Conservation (phyloP, 2,329 filamentous ascomycete genomes). For the Ophiostoma piceae region DNA sequence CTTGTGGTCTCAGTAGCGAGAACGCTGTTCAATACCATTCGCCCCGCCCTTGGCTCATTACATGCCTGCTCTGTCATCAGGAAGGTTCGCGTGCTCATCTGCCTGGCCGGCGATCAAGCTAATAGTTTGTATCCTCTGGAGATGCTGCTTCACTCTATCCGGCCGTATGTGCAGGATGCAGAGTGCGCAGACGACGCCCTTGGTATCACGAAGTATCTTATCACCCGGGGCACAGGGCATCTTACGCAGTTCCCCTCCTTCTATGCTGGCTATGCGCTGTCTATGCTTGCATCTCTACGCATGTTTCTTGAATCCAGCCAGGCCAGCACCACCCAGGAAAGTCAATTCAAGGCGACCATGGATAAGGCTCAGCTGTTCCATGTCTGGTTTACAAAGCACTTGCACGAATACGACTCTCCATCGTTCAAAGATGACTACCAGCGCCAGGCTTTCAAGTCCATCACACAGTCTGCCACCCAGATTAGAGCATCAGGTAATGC, state of each 20-base stretch:
- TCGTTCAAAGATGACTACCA: slow-evolving; percentile 46
- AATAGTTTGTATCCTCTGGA: slow-evolving; percentile 76
- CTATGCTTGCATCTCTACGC: slow-evolving; percentile 71
- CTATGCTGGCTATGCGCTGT: slow-evolving; percentile 72
- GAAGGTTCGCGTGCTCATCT: slow-evolving; percentile 76
- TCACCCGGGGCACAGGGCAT: slow-evolving; percentile 61
- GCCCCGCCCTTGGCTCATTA: slow-evolving; percentile 76
- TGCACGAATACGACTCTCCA: slow-evolving; percentile 57
- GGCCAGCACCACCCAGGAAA: slow-evolving; percentile 78
- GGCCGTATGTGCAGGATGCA: slow-evolving; percentile 71
- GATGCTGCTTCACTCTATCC: slow-evolving; percentile 78
- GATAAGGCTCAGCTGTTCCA: slow-evolving; percentile 71
- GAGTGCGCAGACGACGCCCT: slow-evolving; percentile 89
- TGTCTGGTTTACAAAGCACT: slow-evolving; percentile 67
- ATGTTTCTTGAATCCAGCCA: slow-evolving; percentile 70
- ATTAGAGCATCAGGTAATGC: slow-evolving; percentile 66
- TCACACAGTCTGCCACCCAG: slow-evolving; percentile 63
- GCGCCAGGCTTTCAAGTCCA: slow-evolving; percentile 56
- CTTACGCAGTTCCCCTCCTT: slow-evolving; percentile 66
- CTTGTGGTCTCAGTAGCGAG: slow-evolving; percentile 70
- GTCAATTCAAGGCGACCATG: slow-evolving; percentile 71
- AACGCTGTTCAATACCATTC: slow-evolving; percentile 72
- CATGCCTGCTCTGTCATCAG: slow-evolving; percentile 82
- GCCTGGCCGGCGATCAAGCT: slow-evolving; percentile 68
- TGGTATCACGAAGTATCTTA: slow-evolving; percentile 78